These are phyloP conservation scores for Paraphoma sp. DNA, from an alignment of 2,329 filamentous ascomycete genomes.

Conservation along the genomic window DNA sequence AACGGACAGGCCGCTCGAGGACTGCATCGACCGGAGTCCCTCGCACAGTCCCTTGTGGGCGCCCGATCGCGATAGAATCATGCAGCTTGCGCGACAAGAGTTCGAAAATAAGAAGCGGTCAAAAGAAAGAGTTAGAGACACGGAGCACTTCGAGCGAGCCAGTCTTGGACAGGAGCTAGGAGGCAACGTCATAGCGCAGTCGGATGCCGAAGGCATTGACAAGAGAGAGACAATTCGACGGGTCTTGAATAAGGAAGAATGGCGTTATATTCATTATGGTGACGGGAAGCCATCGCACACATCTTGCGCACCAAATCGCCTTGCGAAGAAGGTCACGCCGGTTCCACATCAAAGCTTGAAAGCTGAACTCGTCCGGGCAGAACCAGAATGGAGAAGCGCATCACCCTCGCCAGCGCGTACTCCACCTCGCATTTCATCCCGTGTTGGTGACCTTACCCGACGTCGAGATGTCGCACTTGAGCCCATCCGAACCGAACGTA, in stretches of 20 bases:
- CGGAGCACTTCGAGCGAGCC: neutral
- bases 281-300: neutral
- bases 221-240: neutral
- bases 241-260: neutral
- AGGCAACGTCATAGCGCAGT: neutral
- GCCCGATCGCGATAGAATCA: conserved; percentile 4
- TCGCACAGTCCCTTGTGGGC: neutral
- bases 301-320: neutral
- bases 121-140: neutral
- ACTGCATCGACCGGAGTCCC: neutral
- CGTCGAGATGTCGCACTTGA: too few relatives aligned
- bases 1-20: neutral
- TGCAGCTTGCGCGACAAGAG: neutral
- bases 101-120: neutral
- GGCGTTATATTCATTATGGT: neutral
- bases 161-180: neutral
- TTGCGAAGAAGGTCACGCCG: too few relatives aligned
- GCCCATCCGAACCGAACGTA: too few relatives aligned
- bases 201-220: neutral
- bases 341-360: too few relatives aligned
- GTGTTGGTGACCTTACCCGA: too few relatives aligned
- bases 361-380: too few relatives aligned
- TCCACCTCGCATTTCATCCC: too few relatives aligned
- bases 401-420: too few relatives aligned
- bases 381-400: too few relatives aligned